Base-by-base conservation (phyloP, 2,329 filamentous ascomycete genomes). In the Fusarium sp. region DNA sequence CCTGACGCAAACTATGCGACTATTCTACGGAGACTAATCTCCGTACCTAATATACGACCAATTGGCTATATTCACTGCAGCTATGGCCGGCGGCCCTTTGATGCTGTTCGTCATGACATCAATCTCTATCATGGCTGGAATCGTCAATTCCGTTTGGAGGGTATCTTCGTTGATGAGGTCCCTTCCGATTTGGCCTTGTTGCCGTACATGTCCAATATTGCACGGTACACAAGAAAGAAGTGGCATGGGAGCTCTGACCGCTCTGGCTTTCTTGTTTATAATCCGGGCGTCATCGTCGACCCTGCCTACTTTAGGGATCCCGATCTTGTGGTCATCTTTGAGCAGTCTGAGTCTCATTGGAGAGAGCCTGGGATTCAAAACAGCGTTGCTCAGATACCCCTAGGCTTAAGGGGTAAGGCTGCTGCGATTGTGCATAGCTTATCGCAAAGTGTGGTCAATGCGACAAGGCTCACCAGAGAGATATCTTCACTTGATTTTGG, bases 91-190 rank as follows among this genome's bases (percentile, higher is more conserved):
- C 61, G 61, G 7, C 15, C 12, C 11, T 32, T 47, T 2, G 47
- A 32, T 15, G 53, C 47, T 5, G 28, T 62, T 6, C 24, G 51
- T 7, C 41, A 38, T 7, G 63, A 65, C 35, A 58, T 65, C 38
- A 35, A 43, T 25, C 6, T 28, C 9, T 65, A 64, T 9, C 25
- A 35, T 25, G 61, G 49, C 31, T 65, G 63, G 63, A 64, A 64
- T 7, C n/a, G 22, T 8, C 24, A 15, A 7, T 65, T 64, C 13
- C 42, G 26, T 5, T 11, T 64, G 8, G 44, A 64, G 11, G 63
- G 63, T n/a, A 58, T 65, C n/a, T 65, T 65, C 22, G 48, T 65
- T 9, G 63, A 65, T 29, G 63, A 65, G 38, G 55, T 54, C 13
- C 61, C 63, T 8, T 64, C 57, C 6, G 32, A 52, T 2, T 13